These are phyloP conservation scores for Glycine tomentella DNA, from an alignment of 306 rosid genomes.

Conservation along the genomic window DNA sequence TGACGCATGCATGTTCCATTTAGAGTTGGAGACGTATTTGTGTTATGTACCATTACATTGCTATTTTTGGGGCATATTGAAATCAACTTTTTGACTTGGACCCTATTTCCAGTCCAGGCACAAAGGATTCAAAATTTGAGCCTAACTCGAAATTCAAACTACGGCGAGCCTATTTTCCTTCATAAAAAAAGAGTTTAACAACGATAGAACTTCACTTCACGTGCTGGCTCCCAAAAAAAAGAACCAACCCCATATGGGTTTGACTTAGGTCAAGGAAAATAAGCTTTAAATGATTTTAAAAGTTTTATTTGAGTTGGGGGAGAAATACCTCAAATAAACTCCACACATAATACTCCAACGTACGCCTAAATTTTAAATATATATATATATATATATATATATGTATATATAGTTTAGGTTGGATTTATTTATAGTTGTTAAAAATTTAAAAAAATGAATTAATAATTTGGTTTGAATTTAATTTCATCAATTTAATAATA, in stretches of 20 bases:
- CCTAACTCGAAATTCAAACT: neutral
- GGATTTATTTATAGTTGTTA: too few relatives aligned
- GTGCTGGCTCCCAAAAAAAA: too few relatives aligned
- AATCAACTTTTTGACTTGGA: constrained; percentile 11
- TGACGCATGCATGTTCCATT: neutral
- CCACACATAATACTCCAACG: too few relatives aligned
- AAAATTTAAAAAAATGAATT: too few relatives aligned
- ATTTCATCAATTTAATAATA: too few relatives aligned
- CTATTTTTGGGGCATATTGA: neutral
- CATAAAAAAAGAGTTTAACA: neutral
- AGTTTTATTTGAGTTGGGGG: too few relatives aligned
- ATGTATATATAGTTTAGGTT: too few relatives aligned
- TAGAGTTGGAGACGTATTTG: neutral
- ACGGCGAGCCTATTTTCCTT: neutral
- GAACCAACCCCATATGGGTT: neutral
- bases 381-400: too few relatives aligned
- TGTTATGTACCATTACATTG: neutral
- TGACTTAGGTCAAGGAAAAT: neutral
- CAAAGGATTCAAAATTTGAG: neutral
- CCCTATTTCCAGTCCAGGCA: neutral
- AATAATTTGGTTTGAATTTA: too few relatives aligned
- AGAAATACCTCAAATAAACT: too few relatives aligned
- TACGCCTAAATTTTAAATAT: too few relatives aligned
- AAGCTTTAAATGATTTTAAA: neutral
- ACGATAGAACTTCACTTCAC: too few relatives aligned